Evolutionary conservation across 495 filamentous ascomycete species (phyloP).

Genomic region (Annulohypoxylon moriforme): DNA sequence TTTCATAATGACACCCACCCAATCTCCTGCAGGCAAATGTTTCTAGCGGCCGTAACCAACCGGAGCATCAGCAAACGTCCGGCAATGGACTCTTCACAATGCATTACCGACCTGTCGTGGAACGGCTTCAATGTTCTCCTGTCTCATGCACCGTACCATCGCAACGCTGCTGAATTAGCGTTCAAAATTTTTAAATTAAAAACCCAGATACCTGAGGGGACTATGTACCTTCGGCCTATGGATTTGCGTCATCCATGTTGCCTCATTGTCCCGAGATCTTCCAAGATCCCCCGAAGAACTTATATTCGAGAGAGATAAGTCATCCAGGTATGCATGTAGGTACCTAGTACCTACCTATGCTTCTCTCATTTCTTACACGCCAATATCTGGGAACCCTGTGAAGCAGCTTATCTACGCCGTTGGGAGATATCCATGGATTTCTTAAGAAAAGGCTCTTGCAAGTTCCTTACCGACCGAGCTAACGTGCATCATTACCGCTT

Average conservation of each 20-base stretch:
- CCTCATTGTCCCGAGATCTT: background rate
- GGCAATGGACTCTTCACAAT: background rate
- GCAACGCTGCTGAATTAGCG: background rate
- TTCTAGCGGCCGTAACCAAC: background rate
- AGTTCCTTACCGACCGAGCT: background rate
- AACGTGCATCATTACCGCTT: constrained; percentile 1
- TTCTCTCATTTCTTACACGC: background rate
- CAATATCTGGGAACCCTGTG: background rate
- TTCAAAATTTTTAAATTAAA: constrained; percentile 6
- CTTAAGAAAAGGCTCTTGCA: background rate
- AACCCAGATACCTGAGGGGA: background rate
- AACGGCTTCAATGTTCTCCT: constrained; percentile 7
- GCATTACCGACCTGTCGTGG: constrained; percentile 9
- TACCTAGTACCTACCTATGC: too few species aligned
- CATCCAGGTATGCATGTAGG: too few species aligned
- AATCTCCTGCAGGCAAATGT: background rate
- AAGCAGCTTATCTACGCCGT: background rate
- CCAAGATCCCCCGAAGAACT: background rate
- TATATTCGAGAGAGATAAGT: background rate
- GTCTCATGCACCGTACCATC: constrained; percentile 3
- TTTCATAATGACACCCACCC: background rate
- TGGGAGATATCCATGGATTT: background rate
- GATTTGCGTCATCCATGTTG: background rate
- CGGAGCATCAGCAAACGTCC: background rate
- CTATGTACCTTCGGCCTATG: background rate